These are phyloP conservation scores for Rubroshorea leprosula DNA, from an alignment of 345 rosid genomes.

Conservation along the genomic window DNA sequence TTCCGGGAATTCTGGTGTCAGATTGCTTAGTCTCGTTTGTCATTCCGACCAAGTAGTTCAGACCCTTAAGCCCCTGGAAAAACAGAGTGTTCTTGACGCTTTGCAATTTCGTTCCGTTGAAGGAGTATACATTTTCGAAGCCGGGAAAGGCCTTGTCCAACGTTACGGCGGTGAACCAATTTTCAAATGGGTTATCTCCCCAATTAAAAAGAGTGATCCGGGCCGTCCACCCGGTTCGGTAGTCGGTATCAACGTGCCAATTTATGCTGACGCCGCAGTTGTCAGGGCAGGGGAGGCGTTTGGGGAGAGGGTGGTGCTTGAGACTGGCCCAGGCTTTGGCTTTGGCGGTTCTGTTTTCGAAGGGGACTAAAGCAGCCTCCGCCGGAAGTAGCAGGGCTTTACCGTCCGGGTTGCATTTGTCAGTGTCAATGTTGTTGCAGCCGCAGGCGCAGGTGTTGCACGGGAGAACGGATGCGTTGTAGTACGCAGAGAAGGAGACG, in stretches of 20 bases:
- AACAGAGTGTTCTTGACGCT: slow-evolving; percentile 43
- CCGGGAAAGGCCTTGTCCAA: slow-evolving; percentile 57
- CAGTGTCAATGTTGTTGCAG: slow-evolving; percentile 37
- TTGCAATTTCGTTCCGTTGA: slow-evolving; percentile 61
- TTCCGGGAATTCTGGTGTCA: slow-evolving; percentile 70
- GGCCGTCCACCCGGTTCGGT: slow-evolving; percentile 72
- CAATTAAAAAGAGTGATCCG: slow-evolving; percentile 81
- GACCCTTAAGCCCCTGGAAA: slow-evolving; percentile 60
- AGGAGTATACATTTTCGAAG: slow-evolving; percentile 69
- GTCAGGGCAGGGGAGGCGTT: slow-evolving; percentile 75
- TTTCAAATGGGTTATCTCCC: slow-evolving; percentile 47
- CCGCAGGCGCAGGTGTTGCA: slow-evolving; percentile 96
- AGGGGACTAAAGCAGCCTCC: slow-evolving; percentile 72
- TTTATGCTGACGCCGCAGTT: slow-evolving; percentile 93
- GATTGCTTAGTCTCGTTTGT: slow-evolving; percentile 43
- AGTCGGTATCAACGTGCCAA: slow-evolving; percentile 80
- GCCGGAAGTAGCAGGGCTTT: slow-evolving; percentile 65
- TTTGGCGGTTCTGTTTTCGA: slow-evolving; percentile 58
- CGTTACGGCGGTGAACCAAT: slow-evolving; percentile 70
- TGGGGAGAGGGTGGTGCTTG: slow-evolving; percentile 43
- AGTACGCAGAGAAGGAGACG: slow-evolving; percentile 92
- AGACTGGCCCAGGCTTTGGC: slow-evolving; percentile 74
- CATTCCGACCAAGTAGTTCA: slow-evolving; percentile 62
- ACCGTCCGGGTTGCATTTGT: slow-evolving; percentile 45
- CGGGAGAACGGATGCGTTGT: slow-evolving; percentile 68